A percentile compares a stretch with the other conserved stretches of the same genome.
Evolutionary conservation across 148 eudicot species (phyloP).

Genomic region (Silene conica): DNA sequence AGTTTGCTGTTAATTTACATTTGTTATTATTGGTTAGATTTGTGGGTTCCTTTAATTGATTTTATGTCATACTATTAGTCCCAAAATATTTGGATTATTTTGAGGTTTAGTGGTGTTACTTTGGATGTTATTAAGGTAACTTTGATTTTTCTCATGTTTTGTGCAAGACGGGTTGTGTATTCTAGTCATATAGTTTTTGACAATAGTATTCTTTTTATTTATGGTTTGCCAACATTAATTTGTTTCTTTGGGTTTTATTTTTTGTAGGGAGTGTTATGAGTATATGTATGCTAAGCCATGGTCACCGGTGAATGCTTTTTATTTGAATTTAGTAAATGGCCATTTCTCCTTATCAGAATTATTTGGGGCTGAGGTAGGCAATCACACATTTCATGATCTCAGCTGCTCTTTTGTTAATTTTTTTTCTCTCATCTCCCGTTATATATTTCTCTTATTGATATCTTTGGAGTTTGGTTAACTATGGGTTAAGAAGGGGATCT

Average conservation of each 20-base stretch:
- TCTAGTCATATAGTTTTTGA: no score
- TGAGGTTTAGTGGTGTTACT: no score
- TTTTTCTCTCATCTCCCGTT: neutral
- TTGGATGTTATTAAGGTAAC: no score
- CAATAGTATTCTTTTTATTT: neutral
- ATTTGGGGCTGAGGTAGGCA: slow-evolving; percentile 46
- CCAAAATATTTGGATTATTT: no score
- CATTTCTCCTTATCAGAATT: slow-evolving; percentile 41
- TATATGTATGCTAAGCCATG: slow-evolving; percentile 78
- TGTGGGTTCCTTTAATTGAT: no score
- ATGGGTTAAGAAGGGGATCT: neutral
- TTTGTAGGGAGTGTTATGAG: slow-evolving; percentile 64
- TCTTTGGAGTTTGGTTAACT: neutral
- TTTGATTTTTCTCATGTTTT: no score
- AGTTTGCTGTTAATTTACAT: no score
- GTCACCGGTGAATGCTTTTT: slow-evolving; percentile 58
- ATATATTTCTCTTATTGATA: neutral
- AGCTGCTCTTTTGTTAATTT: neutral
- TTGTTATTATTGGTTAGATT: no score
- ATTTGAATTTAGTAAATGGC: slow-evolving; percentile 52
- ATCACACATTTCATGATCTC: neutral
- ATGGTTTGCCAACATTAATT: neutral
- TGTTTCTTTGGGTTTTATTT: neutral
- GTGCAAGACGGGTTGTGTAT: no score
- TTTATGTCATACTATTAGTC: no score